Evolutionary conservation across 2,329 filamentous ascomycete genomes (phyloP).

Genomic region (Cordyceps cicadae): DNA sequence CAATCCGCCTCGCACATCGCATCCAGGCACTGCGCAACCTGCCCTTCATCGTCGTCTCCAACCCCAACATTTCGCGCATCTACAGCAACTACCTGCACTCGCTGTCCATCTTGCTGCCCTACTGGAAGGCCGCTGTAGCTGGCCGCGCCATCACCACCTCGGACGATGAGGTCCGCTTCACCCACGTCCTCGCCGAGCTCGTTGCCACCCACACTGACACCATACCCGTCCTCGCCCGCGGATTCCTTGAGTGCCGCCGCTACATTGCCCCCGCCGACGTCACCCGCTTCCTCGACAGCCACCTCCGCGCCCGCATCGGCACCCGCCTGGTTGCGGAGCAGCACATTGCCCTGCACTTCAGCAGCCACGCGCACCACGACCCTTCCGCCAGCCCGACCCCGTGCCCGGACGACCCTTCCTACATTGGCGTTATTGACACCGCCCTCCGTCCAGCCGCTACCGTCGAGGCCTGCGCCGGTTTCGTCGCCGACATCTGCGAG

Average conservation of each 20-base stretch:
- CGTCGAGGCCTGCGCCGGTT: conserved; percentile 75
- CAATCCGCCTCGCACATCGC: conserved; percentile 84
- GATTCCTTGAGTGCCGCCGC: conserved; percentile 85
- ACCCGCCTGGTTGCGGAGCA: conserved; percentile 93
- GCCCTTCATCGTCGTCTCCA: conserved; percentile 97
- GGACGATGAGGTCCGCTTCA: conserved; percentile 85
- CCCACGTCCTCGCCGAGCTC: conserved; percentile 87
- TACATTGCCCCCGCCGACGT: conserved; percentile 79
- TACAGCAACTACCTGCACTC: conserved; percentile 96
- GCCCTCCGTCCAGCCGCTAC: conserved; percentile 72
- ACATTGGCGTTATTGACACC: conserved; percentile 94
- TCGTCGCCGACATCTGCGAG: conserved; percentile 94
- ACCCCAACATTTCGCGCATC: conserved; percentile 87
- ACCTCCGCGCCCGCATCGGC: conserved; percentile 86
- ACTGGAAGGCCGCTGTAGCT: conserved; percentile 44
- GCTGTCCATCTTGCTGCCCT: conserved; percentile 80
- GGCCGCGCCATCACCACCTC: conserved; percentile 45
- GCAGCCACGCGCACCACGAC: conserved; percentile 60
- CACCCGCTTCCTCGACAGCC: conserved; percentile 87
- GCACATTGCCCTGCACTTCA: conserved; percentile 81
- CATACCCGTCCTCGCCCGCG: conserved; percentile 82
- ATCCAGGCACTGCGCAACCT: conserved; percentile 90
- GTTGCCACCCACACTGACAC: conserved; percentile 92
- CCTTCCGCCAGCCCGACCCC: conserved; percentile 41
- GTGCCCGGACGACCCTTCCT: conserved; percentile 50